A percentile compares a stretch with the other conserved stretches of the same genome.
Conservation (phyloP, 306 rosid species). For the cucumber (Cucumis sativus) region Cucumber_9930_V3 NC_026658.2:16136001-16136500, state of each 20-base stretch:
- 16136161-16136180: conserved; percentile 55
- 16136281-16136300: neutral
- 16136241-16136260: conserved; percentile 25
- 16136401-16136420: too few species aligned
- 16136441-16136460: too few species aligned
- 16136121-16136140: conserved; percentile 15
- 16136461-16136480: too few species aligned
- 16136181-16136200: conserved; percentile 46
- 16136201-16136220: conserved; percentile 58
- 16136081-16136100: conserved; percentile 19
- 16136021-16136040: neutral
- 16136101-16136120: conserved; percentile 3
- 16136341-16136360: neutral
- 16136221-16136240: conserved; percentile 39
- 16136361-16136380: neutral
- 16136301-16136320: neutral
- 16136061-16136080: conserved; percentile 25
- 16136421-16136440: too few species aligned
- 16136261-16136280: conserved; percentile 27
- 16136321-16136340: neutral
- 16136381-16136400: too few species aligned
- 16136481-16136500: too few species aligned
- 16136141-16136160: conserved; percentile 63
- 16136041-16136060: neutral
- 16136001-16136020: neutral